A percentile compares a stretch with the other conserved stretches of the same genome.
phyloP scores from a whole-genome alignment of 1,284 basidiomycete species.

The Pyrrhoderma lamaoense region DNA sequence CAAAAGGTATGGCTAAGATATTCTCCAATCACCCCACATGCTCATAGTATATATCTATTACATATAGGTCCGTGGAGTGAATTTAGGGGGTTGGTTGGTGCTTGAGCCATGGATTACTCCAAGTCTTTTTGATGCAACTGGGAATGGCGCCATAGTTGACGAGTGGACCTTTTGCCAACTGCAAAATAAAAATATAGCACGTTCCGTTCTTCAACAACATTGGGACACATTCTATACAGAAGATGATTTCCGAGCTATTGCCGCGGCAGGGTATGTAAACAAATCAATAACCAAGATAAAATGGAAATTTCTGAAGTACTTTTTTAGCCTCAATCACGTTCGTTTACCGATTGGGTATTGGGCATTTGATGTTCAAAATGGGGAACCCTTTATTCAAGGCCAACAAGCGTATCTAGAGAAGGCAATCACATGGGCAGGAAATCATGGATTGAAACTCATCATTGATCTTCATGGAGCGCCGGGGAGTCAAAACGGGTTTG shows the following conservation, averaged over 20 bases:
- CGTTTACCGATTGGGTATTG: conserved; percentile 88
- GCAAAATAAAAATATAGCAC: conserved; percentile 45
- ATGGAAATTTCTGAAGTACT: not conserved
- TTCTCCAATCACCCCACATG: not conserved
- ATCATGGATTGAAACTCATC: conserved; percentile 74
- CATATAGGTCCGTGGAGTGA: conserved; percentile 50
- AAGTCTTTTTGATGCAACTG: conserved; percentile 75
- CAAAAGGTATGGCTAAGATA: conserved; percentile 32
- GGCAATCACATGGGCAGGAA: conserved; percentile 74
- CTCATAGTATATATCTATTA: not conserved
- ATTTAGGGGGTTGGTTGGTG: conserved; percentile 55
- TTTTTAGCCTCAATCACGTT: conserved; percentile 68
- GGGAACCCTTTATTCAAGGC: conserved; percentile 82
- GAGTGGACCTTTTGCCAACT: conserved; percentile 81
- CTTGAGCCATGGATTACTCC: conserved; percentile 86
- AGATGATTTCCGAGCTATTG: conserved; percentile 64
- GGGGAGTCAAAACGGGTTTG: conserved; percentile 75
- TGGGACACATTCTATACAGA: conserved; percentile 83
- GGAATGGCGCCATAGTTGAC: conserved; percentile 63
- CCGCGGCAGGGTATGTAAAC: conserved; percentile 54
- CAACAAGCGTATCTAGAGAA: conserved; percentile 68
- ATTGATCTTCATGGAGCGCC: conserved; percentile 81
- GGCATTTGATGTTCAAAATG: conserved; percentile 80
- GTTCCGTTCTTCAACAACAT: conserved; percentile 48
- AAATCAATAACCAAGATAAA: not conserved